These are phyloP conservation scores for Sicyos edulis DNA, from an alignment of 306 rosid genomes.

Conservation along the genomic window DNA sequence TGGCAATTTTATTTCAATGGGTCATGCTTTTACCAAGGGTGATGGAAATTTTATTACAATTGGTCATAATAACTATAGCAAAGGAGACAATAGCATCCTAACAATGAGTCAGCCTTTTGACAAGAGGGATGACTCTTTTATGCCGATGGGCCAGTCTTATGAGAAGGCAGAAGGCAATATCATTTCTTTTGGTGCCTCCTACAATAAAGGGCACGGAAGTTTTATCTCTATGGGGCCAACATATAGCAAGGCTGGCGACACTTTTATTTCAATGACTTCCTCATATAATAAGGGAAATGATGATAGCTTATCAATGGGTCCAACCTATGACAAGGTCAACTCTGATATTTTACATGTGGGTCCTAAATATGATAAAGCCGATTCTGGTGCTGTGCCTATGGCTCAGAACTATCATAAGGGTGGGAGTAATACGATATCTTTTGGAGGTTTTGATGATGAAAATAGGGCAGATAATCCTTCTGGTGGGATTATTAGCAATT, in stretches of 20 bases:
- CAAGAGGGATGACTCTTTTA: slow-evolving; percentile 60
- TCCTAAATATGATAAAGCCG: slow-evolving; percentile 47
- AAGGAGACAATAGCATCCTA: slow-evolving; percentile 42
- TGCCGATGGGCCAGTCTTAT: slow-evolving; percentile 68
- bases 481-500: slow-evolving; percentile 56
- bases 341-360: slow-evolving; percentile 42
- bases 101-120: slow-evolving; percentile 67
- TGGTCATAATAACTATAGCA: slow-evolving; percentile 59
- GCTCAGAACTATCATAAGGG: slow-evolving; percentile 48
- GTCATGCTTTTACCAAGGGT: slow-evolving; percentile 56
- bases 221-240: slow-evolving; percentile 54
- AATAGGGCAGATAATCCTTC: slow-evolving; percentile 46
- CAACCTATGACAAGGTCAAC: slow-evolving; percentile 49
- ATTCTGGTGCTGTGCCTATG: slow-evolving; percentile 44
- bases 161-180: slow-evolving; percentile 51
- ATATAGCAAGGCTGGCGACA: slow-evolving; percentile 50
- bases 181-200: slow-evolving; percentile 59
- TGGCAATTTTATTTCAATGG: slow-evolving; percentile 51
- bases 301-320: slow-evolving; percentile 44
- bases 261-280: slow-evolving; percentile 53
- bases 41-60: slow-evolving; percentile 53
- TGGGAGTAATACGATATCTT: slow-evolving; percentile 57
- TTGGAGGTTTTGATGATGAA: slow-evolving; percentile 60
- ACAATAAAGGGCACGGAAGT: slow-evolving; percentile 54
- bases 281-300: slow-evolving; percentile 44